A percentile compares a stretch with the other conserved stretches of the same genome.
phyloP scores from a whole-genome alignment of 2,329 filamentous ascomycete species.

The Rutstroemia sp. region DNA sequence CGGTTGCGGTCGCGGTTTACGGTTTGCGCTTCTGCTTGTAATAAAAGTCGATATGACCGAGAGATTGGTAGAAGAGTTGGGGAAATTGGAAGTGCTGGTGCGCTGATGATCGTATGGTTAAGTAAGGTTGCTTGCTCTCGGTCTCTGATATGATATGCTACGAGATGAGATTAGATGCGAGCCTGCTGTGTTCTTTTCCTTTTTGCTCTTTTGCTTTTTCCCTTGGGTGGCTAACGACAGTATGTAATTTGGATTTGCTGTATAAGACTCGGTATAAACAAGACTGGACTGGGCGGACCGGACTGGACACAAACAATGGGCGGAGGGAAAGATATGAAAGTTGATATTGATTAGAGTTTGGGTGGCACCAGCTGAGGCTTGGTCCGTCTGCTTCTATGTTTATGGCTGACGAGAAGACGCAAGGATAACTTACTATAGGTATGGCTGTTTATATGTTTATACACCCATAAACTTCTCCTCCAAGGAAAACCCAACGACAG shows the following conservation, averaged over 20 bases:
- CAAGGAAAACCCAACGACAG: background rate
- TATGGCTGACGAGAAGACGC: too few species aligned
- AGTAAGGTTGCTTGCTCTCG: background rate
- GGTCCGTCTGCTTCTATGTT: background rate
- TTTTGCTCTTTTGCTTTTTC: background rate
- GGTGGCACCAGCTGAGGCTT: background rate
- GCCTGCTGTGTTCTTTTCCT: background rate
- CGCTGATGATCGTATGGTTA: background rate
- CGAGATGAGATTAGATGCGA: background rate
- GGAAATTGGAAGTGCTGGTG: background rate
- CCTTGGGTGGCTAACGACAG: background rate
- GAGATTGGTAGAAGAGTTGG: background rate
- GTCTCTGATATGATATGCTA: background rate
- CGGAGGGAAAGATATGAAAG: background rate
- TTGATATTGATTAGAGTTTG: background rate
- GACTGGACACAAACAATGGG: background rate
- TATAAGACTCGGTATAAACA: background rate
- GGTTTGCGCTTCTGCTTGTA: background rate
- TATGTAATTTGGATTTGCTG: conserved; percentile 7
- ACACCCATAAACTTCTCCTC: background rate
- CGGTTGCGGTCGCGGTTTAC: background rate
- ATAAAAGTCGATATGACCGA: background rate
- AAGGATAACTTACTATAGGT: background rate
- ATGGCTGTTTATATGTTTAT: background rate
- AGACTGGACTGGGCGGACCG: background rate